A percentile compares a stretch with the other conserved stretches of the same genome.
Evolutionary conservation across 768 basidiomycete genomes (phyloP).

Genomic region (Russula lepida): DNA sequence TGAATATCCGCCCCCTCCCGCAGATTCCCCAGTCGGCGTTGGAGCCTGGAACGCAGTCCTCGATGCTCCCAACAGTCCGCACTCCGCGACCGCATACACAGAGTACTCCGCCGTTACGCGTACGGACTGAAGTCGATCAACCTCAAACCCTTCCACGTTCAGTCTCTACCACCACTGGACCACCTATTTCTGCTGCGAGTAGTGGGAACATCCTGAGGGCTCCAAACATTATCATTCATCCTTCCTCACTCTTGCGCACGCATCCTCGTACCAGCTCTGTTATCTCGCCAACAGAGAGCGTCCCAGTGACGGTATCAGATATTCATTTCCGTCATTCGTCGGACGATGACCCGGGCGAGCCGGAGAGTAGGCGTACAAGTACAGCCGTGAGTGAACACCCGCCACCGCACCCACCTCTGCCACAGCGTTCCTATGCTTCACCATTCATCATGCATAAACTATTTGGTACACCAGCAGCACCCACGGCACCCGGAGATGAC

Average conservation of each 20-base stretch:
- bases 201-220: neutral
- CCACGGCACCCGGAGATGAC: neutral
- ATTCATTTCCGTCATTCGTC: conserved; percentile 31
- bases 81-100: neutral
- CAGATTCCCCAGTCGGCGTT: conserved; percentile 7
- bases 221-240: conserved; percentile 17
- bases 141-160: conserved; percentile 10
- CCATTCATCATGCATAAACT: conserved; percentile 31
- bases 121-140: conserved; percentile 8
- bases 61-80: neutral
- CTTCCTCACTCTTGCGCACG: conserved; percentile 21
- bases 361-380: conserved; percentile 24
- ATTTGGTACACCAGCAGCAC: conserved; percentile 20
- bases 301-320: conserved; percentile 30
- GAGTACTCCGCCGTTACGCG: conserved; percentile 8
- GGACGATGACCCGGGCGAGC: conserved; percentile 21
- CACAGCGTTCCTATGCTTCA: conserved; percentile 21
- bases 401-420: conserved; percentile 25
- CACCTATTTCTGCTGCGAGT: conserved; percentile 1
- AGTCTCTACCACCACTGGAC: conserved; percentile 5
- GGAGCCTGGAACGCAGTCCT: neutral
- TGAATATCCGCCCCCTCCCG: conserved; percentile 11
- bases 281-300: conserved; percentile 30
- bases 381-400: conserved; percentile 18
- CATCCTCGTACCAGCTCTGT: conserved; percentile 8